A percentile compares a stretch with the other conserved stretches of the same genome.
These are phyloP conservation scores for Arachis hypogaea DNA, from an alignment of 306 rosid species.

Conservation along the genomic window DNA sequence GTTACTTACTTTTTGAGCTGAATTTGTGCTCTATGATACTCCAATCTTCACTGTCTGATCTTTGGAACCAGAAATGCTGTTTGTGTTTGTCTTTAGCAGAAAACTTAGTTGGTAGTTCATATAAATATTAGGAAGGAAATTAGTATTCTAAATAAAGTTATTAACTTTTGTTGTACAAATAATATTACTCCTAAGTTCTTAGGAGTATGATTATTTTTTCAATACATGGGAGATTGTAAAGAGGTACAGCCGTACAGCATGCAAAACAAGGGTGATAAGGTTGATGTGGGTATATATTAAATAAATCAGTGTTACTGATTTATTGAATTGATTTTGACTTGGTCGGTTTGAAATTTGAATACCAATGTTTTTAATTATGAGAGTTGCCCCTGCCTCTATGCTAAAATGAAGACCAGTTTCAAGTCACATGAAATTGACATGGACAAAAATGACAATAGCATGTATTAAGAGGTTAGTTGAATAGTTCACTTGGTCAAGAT, in stretches of 20 bases:
- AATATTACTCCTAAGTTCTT: background rate
- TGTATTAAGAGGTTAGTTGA: background rate
- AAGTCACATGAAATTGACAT: background rate
- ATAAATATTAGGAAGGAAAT: too few relatives aligned
- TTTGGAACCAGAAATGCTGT: too few relatives aligned
- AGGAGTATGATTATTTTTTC: background rate
- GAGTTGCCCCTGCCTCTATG: constrained; percentile 15
- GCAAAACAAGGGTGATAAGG: constrained; percentile 7
- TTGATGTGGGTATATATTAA: too few relatives aligned
- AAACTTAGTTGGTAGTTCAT: too few relatives aligned
- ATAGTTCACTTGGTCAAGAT: background rate
- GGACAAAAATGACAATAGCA: background rate
- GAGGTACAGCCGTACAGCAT: constrained; percentile 35
- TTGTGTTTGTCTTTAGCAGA: too few relatives aligned
- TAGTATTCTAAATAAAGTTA: too few relatives aligned
- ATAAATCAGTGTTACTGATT: too few relatives aligned
- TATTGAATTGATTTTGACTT: too few relatives aligned
- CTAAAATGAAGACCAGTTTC: constrained; percentile 15
- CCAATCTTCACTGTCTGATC: background rate
- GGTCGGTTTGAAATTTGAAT: too few relatives aligned
- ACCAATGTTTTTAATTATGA: too few relatives aligned
- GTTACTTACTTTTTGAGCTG: background rate
- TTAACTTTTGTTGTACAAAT: too few relatives aligned
- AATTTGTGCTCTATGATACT: background rate
- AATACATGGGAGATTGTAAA: constrained; percentile 1